Evolutionary conservation across 768 basidiomycete species (phyloP).

Genomic region (Gymnopilus junonius): DNA sequence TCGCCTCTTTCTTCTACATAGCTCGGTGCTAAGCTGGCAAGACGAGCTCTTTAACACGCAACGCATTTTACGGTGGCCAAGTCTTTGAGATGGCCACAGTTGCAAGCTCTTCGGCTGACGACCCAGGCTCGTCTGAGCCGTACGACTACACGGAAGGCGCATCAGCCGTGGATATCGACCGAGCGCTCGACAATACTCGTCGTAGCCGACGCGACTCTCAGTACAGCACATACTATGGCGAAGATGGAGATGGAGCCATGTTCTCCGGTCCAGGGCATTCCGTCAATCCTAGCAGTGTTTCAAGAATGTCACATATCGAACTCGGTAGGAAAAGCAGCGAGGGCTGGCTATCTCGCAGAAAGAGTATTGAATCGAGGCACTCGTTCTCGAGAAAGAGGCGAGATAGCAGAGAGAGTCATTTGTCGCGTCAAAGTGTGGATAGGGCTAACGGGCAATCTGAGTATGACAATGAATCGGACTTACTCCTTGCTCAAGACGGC

Average conservation of each 20-base stretch:
- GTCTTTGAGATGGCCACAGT: slow-evolving; percentile 47
- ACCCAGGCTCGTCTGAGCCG: slow-evolving; percentile 13
- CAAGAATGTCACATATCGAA: slow-evolving; percentile 74
- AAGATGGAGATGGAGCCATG: slow-evolving; percentile 66
- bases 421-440: slow-evolving; percentile 43
- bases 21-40: slow-evolving; percentile 13
- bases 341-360: slow-evolving; percentile 51
- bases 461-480: slow-evolving; percentile 33
- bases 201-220: slow-evolving; percentile 72
- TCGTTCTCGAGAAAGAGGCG: slow-evolving; percentile 38
- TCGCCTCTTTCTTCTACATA: too few relatives aligned
- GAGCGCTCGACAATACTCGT: slow-evolving; percentile 55
- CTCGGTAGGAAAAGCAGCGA: slow-evolving; percentile 60
- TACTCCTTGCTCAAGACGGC: slow-evolving; percentile 30
- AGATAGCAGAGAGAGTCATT: slow-evolving; percentile 50
- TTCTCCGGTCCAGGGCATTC: slow-evolving; percentile 79
- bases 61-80: slow-evolving; percentile 20
- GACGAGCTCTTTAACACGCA: slow-evolving; percentile 19
- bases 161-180: slow-evolving; percentile 71
- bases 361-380: slow-evolving; percentile 52
- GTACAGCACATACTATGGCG: slow-evolving; percentile 59
- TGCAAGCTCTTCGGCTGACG: slow-evolving; percentile 36
- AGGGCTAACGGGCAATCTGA: slow-evolving; percentile 35
- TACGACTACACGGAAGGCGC: slow-evolving; percentile 90
- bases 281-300: slow-evolving; percentile 78